phyloP scores from a whole-genome alignment of 2,329 filamentous ascomycete species.

The Pyricularia sp. region DNA sequence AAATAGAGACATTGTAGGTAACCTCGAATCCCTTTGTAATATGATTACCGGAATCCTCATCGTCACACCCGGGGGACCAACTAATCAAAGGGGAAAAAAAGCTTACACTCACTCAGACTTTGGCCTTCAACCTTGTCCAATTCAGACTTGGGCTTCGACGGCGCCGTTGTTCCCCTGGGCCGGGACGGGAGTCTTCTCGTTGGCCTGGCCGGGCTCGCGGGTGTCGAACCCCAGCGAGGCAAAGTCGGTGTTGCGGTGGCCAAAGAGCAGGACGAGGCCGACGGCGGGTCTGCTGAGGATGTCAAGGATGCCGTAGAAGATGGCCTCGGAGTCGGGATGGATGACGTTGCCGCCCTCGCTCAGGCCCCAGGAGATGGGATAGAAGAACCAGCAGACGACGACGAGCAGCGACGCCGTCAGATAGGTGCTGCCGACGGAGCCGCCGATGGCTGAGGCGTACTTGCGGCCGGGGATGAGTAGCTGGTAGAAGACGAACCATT shows the following conservation, averaged over 20 bases:
- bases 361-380: conserved; percentile 44
- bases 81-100: too few species aligned
- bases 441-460: background rate
- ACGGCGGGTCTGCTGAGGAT: conserved; percentile 35
- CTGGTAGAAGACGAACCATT: conserved; percentile 7
- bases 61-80: too few species aligned
- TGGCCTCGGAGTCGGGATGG: conserved; percentile 22
- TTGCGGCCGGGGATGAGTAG: conserved; percentile 4
- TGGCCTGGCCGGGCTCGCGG: background rate
- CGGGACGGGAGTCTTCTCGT: background rate
- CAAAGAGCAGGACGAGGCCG: conserved; percentile 29
- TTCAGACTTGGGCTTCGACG: background rate
- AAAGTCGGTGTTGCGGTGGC: conserved; percentile 22
- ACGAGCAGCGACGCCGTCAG: background rate
- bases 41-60: background rate
- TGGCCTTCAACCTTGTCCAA: background rate
- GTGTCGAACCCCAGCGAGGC: background rate
- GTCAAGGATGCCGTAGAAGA: conserved; percentile 45
- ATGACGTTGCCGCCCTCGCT: conserved; percentile 43
- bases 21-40: background rate
- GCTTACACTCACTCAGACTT: too few species aligned
- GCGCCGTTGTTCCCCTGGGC: background rate
- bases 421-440: conserved; percentile 4
- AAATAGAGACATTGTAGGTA: background rate
- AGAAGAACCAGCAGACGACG: conserved; percentile 38